phyloP scores from a whole-genome alignment of 2,329 filamentous ascomycete genomes.

The Geosmithia flava region DNA sequence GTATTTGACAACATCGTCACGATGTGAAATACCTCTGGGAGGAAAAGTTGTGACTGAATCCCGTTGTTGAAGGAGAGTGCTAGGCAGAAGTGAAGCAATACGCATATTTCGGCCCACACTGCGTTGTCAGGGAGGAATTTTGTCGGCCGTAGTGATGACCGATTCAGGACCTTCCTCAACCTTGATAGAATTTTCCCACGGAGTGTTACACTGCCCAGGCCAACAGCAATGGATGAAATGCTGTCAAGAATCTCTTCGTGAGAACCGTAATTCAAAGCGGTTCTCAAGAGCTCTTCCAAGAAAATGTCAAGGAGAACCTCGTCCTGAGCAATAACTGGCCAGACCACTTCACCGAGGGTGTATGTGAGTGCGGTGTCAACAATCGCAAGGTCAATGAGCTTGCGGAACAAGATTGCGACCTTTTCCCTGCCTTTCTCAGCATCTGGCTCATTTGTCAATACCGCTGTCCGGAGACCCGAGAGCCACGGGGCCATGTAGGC shows the following conservation, averaged over 20 bases:
- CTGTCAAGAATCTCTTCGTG: constrained; percentile 48
- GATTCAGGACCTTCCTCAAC: constrained; percentile 53
- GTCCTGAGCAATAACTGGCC: constrained; percentile 52
- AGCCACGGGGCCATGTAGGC: constrained; percentile 63
- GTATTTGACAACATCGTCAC: constrained; percentile 61
- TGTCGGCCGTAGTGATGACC: constrained; percentile 55
- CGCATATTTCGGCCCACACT: constrained; percentile 58
- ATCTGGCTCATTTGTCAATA: constrained; percentile 46
- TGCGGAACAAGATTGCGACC: constrained; percentile 49
- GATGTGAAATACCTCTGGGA: constrained; percentile 59
- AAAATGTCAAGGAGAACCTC: constrained; percentile 56
- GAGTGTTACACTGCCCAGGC: constrained; percentile 52
- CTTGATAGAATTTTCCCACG: constrained; percentile 53
- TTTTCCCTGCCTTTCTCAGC: constrained; percentile 56
- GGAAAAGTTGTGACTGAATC: constrained; percentile 53
- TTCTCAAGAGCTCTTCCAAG: constrained; percentile 53
- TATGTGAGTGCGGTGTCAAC: constrained; percentile 46
- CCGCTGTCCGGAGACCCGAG: constrained; percentile 43
- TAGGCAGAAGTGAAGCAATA: constrained; percentile 53
- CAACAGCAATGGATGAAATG: constrained; percentile 48
- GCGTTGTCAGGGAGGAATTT: constrained; percentile 52
- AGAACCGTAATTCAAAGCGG: constrained; percentile 42
- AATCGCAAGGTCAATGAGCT: constrained; percentile 53
- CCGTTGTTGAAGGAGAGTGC: constrained; percentile 56
- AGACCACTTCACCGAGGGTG: constrained; percentile 52